Base-by-base conservation (phyloP, 139 green algal genomes). In the Chlamydomonas incerta region DNA sequence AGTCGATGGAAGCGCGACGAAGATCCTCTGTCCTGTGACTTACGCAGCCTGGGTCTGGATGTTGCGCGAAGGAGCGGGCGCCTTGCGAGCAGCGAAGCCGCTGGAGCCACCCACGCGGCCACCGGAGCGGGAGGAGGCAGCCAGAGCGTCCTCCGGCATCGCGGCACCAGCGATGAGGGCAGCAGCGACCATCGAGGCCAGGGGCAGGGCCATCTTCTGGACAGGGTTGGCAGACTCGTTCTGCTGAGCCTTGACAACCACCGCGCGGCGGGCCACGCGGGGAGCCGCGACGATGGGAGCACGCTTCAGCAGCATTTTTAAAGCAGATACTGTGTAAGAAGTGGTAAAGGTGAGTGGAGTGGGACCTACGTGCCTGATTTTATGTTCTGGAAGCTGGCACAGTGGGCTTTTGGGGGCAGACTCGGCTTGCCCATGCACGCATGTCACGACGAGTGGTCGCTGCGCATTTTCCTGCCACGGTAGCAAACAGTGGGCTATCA, bases 101-200 rank as follows among this genome's bases (percentile, higher is more conserved):
- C 66, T 81, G 34, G 58, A 83, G 70, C 87, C 87, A 62, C 87
- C 87, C 23, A 87, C 70, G 13, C 87, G 81, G 46, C 87, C 87
- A 37, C 62, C 68, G 24, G 87, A 88, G 20, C 81, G 74, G 20
- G 24, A 21, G 9, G 65, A 75, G 11, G 87, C 81, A 33, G 87
- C 87, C 41, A 88, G 29, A 11, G 87, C 87, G 18, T 90, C 74
- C n/a, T 88, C 87, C 3, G 87, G 87, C 23, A 86, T 52, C 18
- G 79, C 63, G 13, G 82, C 74, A n/a, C 87, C 65, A 47, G 74
- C 62, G n/a, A 90, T 76, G 6, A 90, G 74, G 1, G 87, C 87
- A 14, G 87, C 81, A 34, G 87, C 74, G 1, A 90, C 72, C 80
- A 87, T 83, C 33, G 71, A 82, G 31, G 86, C 77, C 35, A 90